Percentiles rank a stretch among this genome's conserved stretches.
Conservation (phyloP, 1,139 yeast genomes). For the Meyerozyma carpophila region DNA sequence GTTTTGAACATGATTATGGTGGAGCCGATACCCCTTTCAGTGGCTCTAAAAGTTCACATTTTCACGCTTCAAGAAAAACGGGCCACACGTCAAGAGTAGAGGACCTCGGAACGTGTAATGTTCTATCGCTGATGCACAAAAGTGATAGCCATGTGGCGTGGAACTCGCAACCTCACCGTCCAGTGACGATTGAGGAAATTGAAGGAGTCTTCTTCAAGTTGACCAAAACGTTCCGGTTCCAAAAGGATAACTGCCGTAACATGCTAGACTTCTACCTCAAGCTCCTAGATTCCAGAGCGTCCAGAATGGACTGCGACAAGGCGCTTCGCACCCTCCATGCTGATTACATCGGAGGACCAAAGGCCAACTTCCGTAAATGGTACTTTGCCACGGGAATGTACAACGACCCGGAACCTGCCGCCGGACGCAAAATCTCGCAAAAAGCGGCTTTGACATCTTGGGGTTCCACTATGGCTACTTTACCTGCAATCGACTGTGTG, state of each 20-base stretch:
- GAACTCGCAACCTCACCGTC: constrained; percentile 26
- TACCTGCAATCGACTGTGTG: constrained; percentile 50
- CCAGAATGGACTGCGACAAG: constrained; percentile 50
- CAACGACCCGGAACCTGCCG: constrained; percentile 4
- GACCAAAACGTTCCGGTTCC: constrained; percentile 62
- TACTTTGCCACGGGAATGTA: constrained; percentile 91
- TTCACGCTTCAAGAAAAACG: constrained; percentile 29
- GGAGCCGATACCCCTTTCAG: constrained; percentile 30
- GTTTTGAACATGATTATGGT: background rate
- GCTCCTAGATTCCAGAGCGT: constrained; percentile 62
- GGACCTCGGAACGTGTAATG: background rate
- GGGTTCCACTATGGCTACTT: constrained; percentile 53
- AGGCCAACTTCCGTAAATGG: constrained; percentile 92
- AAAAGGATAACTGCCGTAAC: constrained; percentile 54
- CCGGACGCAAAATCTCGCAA: constrained; percentile 2
- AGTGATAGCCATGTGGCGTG: constrained; percentile 57
- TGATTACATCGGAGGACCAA: constrained; percentile 83
- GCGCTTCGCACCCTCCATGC: constrained; percentile 63
- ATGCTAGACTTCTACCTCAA: constrained; percentile 61
- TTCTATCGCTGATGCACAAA: background rate
- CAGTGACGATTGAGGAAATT: constrained; percentile 13
- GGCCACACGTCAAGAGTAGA: background rate
- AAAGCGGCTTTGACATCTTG: constrained; percentile 26
- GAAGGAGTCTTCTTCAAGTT: constrained; percentile 23
- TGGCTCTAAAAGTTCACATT: constrained; percentile 37